These are phyloP conservation scores for Aureobasidium zeae DNA, from an alignment of 2,329 filamentous ascomycete species.

Conservation along the genomic window DNA sequence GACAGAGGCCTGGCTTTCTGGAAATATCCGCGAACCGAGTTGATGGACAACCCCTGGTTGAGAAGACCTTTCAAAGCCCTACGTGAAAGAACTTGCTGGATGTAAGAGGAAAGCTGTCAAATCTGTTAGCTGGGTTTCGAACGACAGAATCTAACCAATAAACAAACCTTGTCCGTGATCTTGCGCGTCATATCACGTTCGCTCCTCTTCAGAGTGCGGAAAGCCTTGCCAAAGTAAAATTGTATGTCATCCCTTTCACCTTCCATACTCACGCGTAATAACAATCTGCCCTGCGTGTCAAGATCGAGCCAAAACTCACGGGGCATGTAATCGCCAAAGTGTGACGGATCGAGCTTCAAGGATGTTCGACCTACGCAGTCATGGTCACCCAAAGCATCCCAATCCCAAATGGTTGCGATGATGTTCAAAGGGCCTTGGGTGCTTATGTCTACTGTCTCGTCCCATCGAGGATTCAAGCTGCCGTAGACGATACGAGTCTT, in stretches of 20 bases:
- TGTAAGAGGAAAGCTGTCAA: conserved; percentile 74
- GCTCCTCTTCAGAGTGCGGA: conserved; percentile 86
- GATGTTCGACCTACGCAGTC: conserved; percentile 97
- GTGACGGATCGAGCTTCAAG: conserved; percentile 91
- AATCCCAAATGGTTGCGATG: conserved; percentile 96
- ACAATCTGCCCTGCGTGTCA: conserved; percentile 82
- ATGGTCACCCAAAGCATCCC: conserved; percentile 93
- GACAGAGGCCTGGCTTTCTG: conserved; percentile 42
- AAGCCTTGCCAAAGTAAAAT: conserved; percentile 96
- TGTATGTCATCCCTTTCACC: conserved; percentile 96
- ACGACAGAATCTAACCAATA: not conserved
- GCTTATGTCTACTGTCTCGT: conserved; percentile 92
- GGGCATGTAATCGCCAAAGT: conserved; percentile 92
- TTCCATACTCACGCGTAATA: conserved; percentile 95
- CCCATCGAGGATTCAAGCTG: conserved; percentile 90
- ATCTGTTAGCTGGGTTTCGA: conserved; percentile 28
- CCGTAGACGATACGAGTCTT: conserved; percentile 89
- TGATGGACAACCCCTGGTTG: conserved; percentile 61
- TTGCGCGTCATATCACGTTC: conserved; percentile 97
- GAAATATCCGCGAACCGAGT: conserved; percentile 54
- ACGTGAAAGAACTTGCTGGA: conserved; percentile 76
- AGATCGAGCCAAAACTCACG: conserved; percentile 96
- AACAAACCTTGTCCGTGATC: conserved; percentile 85
- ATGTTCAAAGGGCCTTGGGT: conserved; percentile 86
- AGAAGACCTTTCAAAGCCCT: conserved; percentile 69